Evolutionary conservation across 1,284 basidiomycete genomes (phyloP).

Genomic region (Sphaerobolus stellatus): DNA sequence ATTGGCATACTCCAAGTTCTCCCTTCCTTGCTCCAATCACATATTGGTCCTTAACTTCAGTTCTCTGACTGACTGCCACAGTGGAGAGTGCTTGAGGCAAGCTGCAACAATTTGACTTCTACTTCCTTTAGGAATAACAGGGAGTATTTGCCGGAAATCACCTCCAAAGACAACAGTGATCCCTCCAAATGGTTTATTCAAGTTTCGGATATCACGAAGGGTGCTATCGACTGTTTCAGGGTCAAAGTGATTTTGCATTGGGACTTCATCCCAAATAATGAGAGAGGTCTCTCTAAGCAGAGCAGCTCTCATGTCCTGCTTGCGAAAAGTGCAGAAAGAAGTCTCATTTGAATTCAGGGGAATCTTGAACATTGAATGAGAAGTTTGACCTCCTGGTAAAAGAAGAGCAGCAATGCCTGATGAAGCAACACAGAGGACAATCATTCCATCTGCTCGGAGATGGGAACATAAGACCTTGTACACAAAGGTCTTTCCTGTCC

Average conservation of each 20-base stretch:
- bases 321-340: conserved; percentile 33
- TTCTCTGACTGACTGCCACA: conserved; percentile 29
- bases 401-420: conserved; percentile 47
- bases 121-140: conserved; percentile 35
- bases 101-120: conserved; percentile 30
- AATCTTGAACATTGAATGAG: conserved; percentile 45
- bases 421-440: conserved; percentile 46
- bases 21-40: conserved; percentile 22
- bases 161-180: conserved; percentile 43
- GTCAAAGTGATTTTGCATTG: conserved; percentile 32
- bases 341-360: conserved; percentile 35
- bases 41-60: conserved; percentile 31
- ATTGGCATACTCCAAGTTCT: conserved; percentile 26
- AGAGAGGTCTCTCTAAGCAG: conserved; percentile 27
- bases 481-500: conserved; percentile 51
- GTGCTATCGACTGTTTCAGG: conserved; percentile 35
- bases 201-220: conserved; percentile 30
- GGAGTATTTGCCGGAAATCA: conserved; percentile 43
- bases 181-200: conserved; percentile 39
- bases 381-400: conserved; percentile 39
- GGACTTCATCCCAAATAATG: conserved; percentile 43
- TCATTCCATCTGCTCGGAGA: conserved; percentile 25
- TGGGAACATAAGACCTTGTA: conserved; percentile 39
- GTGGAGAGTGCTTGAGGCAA: conserved; percentile 24
- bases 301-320: conserved; percentile 22